Evolutionary conservation across 257 asterid genomes (phyloP), one percentile per base, ranked within the genome.

Genomic region (Plantago ovata): DNA sequence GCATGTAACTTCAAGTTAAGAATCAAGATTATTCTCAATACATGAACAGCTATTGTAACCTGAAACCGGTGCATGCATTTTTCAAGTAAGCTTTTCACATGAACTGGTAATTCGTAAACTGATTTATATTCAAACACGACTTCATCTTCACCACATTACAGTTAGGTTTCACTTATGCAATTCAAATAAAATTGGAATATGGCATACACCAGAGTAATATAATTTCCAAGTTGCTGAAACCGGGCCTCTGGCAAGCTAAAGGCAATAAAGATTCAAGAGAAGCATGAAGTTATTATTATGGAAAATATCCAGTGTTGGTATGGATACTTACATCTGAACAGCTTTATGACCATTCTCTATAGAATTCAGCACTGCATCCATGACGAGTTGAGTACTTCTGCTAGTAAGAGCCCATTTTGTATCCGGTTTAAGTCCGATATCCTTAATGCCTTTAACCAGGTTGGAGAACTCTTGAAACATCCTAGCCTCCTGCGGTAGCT

Each of bases 311-410:
- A 7, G 21, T n/a, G 8, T 32, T 16, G 16, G 5, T 33, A 54
- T 8, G 43, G 4, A 19, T 42, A 36, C 71, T 60, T 68, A 80
- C 76, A 80, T 41, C 41, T 65, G 67, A 47, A 85, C 78, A 13
- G 74, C 81, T 64, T 74, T 64, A 62, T 59, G 69, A 53, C 80
- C 81, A 67, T 62, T 70, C 45, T 89, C 91, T 3, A 89, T 78
- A 8, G 95, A 89, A 33, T 50, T 65, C 58, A 52, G 83, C 5
- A 85, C 88, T 6, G 95, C 95, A 77, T 83, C 95, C 55, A 85
- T 40, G 71, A 85, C 94, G 36, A 76, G 63, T 69, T 87, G 94
- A 49, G 81, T 81, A 44, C 49, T 42, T 70, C 90, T 75, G 64
- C 90, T 85, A 10, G 68, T 76, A 7, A 15, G 62, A 56, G 84